A percentile compares a stretch with the other conserved stretches of the same genome.
These are phyloP conservation scores for Thalia dealbata DNA, from an alignment of 176 grass and related monocot genomes.

Conservation along the genomic window DNA sequence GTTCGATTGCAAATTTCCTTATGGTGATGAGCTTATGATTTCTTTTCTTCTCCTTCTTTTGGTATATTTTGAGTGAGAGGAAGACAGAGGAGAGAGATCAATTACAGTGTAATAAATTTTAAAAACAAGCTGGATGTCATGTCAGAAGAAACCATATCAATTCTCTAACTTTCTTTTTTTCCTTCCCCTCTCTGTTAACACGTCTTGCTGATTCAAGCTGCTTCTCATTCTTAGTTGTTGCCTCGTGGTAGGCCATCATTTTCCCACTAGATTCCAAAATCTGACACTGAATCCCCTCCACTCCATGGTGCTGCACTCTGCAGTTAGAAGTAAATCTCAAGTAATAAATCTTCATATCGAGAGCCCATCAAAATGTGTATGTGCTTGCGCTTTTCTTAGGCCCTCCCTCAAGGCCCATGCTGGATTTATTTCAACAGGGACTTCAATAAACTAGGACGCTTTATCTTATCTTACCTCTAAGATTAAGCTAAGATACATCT, in stretches of 20 bases:
- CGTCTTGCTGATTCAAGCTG: neutral
- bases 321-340: neutral
- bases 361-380: no score
- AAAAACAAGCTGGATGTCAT: neutral
- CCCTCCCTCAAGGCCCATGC: no score
- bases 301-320: neutral
- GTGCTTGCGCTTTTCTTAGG: no score
- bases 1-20: neutral
- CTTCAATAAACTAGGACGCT: no score
- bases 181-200: neutral
- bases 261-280: neutral
- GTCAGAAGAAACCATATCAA: neutral
- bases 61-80: neutral
- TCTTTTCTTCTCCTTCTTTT: neutral
- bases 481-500: no score
- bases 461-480: no score
- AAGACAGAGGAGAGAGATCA: neutral
- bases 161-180: neutral
- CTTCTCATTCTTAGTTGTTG: neutral
- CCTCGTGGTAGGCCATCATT: neutral
- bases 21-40: neutral
- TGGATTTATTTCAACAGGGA: no score
- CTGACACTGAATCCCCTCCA: neutral
- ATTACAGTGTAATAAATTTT: neutral
- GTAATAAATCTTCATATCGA: no score